Evolutionary conservation across 108 stramenopile species (phyloP).

Genomic region (Cylindrotheca closterium): DNA sequence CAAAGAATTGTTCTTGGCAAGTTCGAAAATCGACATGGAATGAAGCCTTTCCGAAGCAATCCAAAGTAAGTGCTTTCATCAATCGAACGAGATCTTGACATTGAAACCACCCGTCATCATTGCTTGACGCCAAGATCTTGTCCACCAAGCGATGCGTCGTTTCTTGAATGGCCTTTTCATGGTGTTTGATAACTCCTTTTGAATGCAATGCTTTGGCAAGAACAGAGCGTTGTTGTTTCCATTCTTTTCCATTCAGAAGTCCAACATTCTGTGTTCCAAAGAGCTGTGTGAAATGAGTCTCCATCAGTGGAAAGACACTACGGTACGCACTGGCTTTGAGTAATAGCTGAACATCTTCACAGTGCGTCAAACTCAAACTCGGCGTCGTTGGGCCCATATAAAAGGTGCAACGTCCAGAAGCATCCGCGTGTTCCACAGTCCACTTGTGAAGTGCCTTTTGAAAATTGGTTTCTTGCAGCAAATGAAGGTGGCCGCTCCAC

Average conservation of each 20-base stretch:
- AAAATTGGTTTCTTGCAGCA: conserved; percentile 9
- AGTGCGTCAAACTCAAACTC: conserved; percentile 5
- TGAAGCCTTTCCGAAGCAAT: conserved; percentile 28
- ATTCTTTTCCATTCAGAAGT: conserved; percentile 26
- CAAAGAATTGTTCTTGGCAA: conserved; percentile 20
- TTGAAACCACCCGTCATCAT: not conserved
- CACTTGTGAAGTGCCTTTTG: conserved; percentile 2
- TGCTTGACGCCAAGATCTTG: not conserved
- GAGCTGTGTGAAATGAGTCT: conserved; percentile 13
- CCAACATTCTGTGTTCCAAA: conserved; percentile 18
- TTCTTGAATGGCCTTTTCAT: conserved; percentile 7
- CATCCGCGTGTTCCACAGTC: conserved; percentile 20
- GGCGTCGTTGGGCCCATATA: conserved; percentile 21
- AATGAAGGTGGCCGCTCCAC: conserved; percentile 8
- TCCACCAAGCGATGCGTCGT: conserved; percentile 4
- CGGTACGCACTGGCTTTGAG: conserved; percentile 12
- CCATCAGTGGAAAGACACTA: conserved; percentile 3
- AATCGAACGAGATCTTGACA: conserved; percentile 9
- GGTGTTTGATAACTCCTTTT: not conserved
- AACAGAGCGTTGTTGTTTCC: conserved; percentile 24
- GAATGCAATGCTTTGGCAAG: conserved; percentile 26
- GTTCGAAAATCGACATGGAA: conserved; percentile 23
- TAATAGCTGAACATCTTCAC: conserved; percentile 19
- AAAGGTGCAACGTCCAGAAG: conserved; percentile 31
- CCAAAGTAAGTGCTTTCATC: conserved; percentile 29